Evolutionary conservation across 768 basidiomycete genomes (phyloP).

Genomic region (Pulveroboletus frians): DNA sequence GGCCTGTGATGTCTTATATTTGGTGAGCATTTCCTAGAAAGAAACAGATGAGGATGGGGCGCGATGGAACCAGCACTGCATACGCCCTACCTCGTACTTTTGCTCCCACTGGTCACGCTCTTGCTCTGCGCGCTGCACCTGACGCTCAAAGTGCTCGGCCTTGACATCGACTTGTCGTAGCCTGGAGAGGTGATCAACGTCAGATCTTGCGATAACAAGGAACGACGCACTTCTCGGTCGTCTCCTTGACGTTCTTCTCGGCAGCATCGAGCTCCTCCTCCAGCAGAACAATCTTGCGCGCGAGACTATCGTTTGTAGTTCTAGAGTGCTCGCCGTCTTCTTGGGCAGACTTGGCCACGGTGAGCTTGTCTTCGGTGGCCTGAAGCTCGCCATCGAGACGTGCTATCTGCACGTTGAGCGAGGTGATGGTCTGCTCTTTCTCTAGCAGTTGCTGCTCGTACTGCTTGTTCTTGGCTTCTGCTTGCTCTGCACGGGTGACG

Average conservation of each 20-base stretch:
- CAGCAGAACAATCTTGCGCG: constrained; percentile 81
- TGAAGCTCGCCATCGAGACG: constrained; percentile 65
- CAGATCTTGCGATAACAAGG: constrained; percentile 12
- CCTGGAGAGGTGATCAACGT: constrained; percentile 40
- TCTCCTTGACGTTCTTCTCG: constrained; percentile 96
- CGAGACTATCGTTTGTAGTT: constrained; percentile 65
- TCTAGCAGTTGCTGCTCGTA: constrained; percentile 66
- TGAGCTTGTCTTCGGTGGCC: constrained; percentile 60
- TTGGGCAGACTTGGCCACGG: constrained; percentile 56
- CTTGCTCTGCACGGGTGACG: constrained; percentile 76
- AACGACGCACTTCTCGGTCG: constrained; percentile 82
- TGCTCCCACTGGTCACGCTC: constrained; percentile 93
- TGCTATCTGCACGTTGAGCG: constrained; percentile 67
- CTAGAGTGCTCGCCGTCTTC: constrained; percentile 68
- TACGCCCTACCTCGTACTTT: constrained; percentile 77
- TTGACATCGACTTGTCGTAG: constrained; percentile 96
- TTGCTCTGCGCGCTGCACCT: constrained; percentile 78
- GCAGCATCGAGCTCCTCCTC: constrained; percentile 95
- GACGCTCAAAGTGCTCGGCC: constrained; percentile 96
- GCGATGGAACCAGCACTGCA: not conserved
- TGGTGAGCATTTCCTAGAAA: constrained; percentile 60
- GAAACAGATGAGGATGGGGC: constrained; percentile 5
- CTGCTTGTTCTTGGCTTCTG: constrained; percentile 80
- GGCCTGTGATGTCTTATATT: constrained; percentile 66
- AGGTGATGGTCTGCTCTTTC: constrained; percentile 82